Evolutionary conservation across 2,329 filamentous ascomycete genomes (phyloP).

Genomic region (Xylariales sp.): DNA sequence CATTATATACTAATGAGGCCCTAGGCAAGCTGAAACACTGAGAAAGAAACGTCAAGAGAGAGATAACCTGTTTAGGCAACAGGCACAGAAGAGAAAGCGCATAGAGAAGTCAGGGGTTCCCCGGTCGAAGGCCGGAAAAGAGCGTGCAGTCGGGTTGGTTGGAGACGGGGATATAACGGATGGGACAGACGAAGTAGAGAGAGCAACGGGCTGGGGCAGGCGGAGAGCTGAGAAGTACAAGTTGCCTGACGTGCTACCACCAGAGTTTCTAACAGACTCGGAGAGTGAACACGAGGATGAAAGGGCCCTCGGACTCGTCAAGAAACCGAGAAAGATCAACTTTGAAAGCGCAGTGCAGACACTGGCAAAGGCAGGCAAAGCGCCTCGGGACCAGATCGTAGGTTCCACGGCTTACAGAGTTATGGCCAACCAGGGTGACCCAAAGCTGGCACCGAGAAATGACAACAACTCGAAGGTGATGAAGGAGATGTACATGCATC

Average conservation of each 20-base stretch:
- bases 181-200: constrained; percentile 20
- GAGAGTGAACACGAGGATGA: constrained; percentile 20
- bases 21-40: constrained; percentile 44
- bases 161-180: constrained; percentile 16
- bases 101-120: constrained; percentile 12
- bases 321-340: constrained; percentile 38
- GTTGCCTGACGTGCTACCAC: constrained; percentile 45
- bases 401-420: constrained; percentile 51
- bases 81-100: constrained; percentile 46
- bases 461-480: constrained; percentile 36
- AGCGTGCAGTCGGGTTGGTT: constrained; percentile 15
- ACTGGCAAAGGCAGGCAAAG: constrained; percentile 32
- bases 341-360: constrained; percentile 35
- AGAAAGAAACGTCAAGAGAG: constrained; percentile 54
- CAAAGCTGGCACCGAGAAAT: constrained; percentile 43
- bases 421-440: constrained; percentile 38
- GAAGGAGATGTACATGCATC: constrained; percentile 41
- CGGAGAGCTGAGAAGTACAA: constrained; percentile 29
- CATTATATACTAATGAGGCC: too few relatives aligned
- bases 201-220: constrained; percentile 16
- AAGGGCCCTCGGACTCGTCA: constrained; percentile 17
- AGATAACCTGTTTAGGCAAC: constrained; percentile 49
- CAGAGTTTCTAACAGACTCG: constrained; percentile 49
- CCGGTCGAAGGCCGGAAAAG: constrained; percentile 21
- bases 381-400: constrained; percentile 42